phyloP scores from a whole-genome alignment of 306 rosid genomes.

The Vigna nakashimae region DNA sequence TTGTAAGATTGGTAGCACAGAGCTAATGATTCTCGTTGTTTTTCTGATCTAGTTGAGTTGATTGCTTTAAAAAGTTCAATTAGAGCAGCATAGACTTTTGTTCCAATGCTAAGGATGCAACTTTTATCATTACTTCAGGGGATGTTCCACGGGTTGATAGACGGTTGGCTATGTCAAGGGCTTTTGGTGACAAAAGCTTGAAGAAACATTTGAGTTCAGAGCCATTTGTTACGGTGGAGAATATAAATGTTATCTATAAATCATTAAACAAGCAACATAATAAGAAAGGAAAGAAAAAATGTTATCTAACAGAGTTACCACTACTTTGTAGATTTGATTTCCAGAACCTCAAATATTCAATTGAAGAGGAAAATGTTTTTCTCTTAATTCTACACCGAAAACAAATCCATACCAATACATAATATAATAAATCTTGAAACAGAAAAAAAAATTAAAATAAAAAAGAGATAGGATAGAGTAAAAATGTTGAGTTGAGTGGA shows the following conservation, averaged over 20 bases:
- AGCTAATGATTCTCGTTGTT: conserved; percentile 34
- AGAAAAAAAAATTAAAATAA: no score
- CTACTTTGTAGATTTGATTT: no score
- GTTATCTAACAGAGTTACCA: no score
- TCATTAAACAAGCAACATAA: no score
- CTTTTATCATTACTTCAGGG: conserved; percentile 58
- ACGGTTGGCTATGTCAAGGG: conserved; percentile 89
- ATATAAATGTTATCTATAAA: conserved; percentile 43
- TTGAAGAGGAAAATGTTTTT: no score
- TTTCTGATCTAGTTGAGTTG: conserved; percentile 30
- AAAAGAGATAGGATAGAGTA: no score
- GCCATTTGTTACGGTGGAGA: conserved; percentile 65
- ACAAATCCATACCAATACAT: no score
- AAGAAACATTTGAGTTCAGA: conserved; percentile 95
- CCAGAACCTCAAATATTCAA: no score
- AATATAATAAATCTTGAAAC: no score
- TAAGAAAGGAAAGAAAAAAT: no score
- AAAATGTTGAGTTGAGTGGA: no score
- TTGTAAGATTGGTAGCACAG: conserved; percentile 19
- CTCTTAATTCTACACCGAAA: no score
- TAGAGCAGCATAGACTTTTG: conserved; percentile 22
- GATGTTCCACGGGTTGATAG: conserved; percentile 98
- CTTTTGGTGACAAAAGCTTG: conserved; percentile 96
- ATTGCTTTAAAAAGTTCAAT: conserved; percentile 26
- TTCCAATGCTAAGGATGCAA: conserved; percentile 40